Evolutionary conservation across 345 rosid species (phyloP).

Genomic region (Mallotus nudiflorus): DNA sequence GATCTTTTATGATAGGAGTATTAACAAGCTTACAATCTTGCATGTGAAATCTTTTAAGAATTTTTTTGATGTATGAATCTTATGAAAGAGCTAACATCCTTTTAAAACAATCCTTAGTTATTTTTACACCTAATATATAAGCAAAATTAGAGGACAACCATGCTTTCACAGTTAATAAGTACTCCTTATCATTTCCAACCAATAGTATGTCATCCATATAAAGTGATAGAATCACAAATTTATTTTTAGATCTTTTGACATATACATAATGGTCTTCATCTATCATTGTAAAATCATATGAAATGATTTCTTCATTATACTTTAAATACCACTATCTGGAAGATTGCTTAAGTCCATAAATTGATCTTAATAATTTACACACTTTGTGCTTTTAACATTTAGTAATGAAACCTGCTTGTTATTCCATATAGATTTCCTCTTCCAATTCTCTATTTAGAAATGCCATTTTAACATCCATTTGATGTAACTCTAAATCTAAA

Average conservation of each 20-base stretch:
- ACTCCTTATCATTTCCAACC: not conserved
- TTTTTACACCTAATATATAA: not conserved
- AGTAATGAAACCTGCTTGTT: not conserved
- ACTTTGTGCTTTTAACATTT: not conserved
- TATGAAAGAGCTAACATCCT: not conserved
- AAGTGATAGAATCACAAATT: not conserved
- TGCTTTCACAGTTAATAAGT: not conserved
- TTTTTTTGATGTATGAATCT: conserved; percentile 7
- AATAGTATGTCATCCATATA: not conserved
- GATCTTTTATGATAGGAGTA: not conserved
- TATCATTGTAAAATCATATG: not conserved
- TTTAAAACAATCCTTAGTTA: not conserved
- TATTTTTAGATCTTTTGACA: not conserved
- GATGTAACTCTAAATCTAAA: not conserved
- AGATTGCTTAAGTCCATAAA: not conserved
- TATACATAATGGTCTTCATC: not conserved
- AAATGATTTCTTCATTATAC: not conserved
- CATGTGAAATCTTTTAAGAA: not conserved
- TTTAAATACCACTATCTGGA: not conserved
- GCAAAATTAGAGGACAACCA: not conserved
- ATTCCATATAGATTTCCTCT: not conserved
- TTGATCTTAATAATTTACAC: not conserved
- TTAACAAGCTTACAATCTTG: not conserved
- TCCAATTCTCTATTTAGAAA: not conserved
- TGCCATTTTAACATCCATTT: not conserved